Base-by-base conservation (phyloP, 2,329 filamentous ascomycete genomes). In the Pezicula rhizophila region DNA sequence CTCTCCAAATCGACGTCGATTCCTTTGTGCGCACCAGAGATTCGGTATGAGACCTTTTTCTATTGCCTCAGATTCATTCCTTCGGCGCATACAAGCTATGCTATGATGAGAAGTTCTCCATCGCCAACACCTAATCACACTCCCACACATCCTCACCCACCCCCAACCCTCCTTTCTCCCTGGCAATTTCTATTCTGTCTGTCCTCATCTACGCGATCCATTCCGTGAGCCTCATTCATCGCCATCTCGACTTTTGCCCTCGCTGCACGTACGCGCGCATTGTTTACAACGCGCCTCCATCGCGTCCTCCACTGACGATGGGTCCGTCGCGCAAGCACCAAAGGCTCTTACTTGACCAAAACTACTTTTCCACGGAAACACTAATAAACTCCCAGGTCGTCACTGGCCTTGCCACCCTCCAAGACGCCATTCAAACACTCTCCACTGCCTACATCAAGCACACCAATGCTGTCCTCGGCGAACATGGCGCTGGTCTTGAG, bases 371-470 rank as follows among this genome's bases (percentile, higher is more conserved):
- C 37, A 28, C 57, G 44, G 52, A 57, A 47, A 49, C 51, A 53
- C 62, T 64, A 58, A 64, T 53, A 26, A 53, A 46, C 37, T 39
- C 45, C 46, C 52, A 92, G 87, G 82, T 92, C 57, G 80, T 88
- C 60, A 77, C 87, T 62, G 82, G 88, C 48, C 82, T 95, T 56
- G 82, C 85, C 56, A 87, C 85, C 50, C 85, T 96, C 45, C 82
- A 91, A 62, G 82, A 84, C 52, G 79, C 89, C 37, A 83, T 96
- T 64, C 84, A 87, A 63, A 84, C 84, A 51, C 84, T 95, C 60
- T 85, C 87, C 56, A 79, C 82, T 61, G 88, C 91, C 59, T 96
- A 95, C 70, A 80, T 95, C 63, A 85, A 89, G 64, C 89, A 96
- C 74, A 90, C 87, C 59, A 89, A 91, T 67, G 83, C 89, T 7